A percentile compares a stretch with the other conserved stretches of the same genome.
phyloP scores from a whole-genome alignment of 2,329 filamentous ascomycete genomes.

The Thielaviopsis ethacetica region DNA sequence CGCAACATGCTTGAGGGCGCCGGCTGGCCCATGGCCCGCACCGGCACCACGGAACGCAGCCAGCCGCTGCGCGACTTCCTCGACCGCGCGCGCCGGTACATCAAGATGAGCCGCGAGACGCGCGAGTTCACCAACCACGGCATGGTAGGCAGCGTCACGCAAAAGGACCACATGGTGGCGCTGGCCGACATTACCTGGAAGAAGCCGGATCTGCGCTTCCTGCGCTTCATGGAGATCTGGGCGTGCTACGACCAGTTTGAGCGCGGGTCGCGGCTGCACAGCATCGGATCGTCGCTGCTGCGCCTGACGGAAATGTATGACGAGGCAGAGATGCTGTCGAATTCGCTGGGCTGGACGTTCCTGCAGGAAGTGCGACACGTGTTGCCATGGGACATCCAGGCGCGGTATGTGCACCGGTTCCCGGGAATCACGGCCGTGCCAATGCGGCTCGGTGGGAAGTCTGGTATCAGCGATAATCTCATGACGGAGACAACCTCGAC shows the following conservation, averaged over 20 bases:
- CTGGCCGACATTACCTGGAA: conserved; percentile 24
- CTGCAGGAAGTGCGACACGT: conserved; percentile 62
- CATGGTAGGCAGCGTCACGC: conserved; percentile 21
- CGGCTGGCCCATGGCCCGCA: conserved; percentile 12
- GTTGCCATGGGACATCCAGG: conserved; percentile 51
- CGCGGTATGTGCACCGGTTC: conserved; percentile 42
- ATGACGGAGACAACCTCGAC: conserved; percentile 13
- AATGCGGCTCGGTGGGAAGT: conserved; percentile 12
- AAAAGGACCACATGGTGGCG: background rate
- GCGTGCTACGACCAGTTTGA: conserved; percentile 39
- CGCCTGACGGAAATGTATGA: conserved; percentile 44
- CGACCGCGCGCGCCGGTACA: conserved; percentile 29
- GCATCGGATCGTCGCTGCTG: conserved; percentile 48
- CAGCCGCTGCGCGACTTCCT: conserved; percentile 28
- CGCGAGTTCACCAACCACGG: conserved; percentile 35
- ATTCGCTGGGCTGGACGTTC: conserved; percentile 42
- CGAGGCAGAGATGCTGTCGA: conserved; percentile 28
- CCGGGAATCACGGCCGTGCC: conserved; percentile 22
- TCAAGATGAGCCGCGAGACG: conserved; percentile 33
- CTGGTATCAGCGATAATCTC: background rate
- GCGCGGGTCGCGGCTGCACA: conserved; percentile 34
- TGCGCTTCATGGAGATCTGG: conserved; percentile 57
- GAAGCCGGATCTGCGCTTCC: conserved; percentile 34
- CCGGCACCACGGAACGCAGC: conserved; percentile 7
- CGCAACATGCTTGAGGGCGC: conserved; percentile 13